These are phyloP conservation scores for Backusella circina DNA, from an alignment of 192 early-diverging fungal genomes.

Conservation along the genomic window DNA sequence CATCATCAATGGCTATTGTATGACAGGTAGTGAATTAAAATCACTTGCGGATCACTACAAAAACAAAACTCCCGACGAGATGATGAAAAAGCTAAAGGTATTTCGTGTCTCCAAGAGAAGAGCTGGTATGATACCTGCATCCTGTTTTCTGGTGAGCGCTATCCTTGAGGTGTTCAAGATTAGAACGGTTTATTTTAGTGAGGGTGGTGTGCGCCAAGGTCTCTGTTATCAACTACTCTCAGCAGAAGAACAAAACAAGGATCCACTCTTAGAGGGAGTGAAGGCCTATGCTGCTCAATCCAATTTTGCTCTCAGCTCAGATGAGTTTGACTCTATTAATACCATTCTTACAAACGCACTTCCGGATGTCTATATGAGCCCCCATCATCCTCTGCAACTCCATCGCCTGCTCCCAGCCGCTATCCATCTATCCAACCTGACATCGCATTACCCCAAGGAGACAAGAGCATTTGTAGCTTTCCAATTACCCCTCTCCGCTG, in stretches of 20 bases:
- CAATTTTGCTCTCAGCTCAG: conserved; percentile 17
- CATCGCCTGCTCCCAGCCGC: conserved; percentile 43
- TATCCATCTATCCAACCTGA: conserved; percentile 26
- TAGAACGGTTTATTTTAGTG: conserved; percentile 44
- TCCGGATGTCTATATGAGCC: conserved; percentile 27
- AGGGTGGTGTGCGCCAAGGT: conserved; percentile 57
- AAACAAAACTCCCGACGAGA: conserved; percentile 20
- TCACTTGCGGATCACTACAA: conserved; percentile 37
- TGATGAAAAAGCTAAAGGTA: conserved; percentile 29
- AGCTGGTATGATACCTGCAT: conserved; percentile 50
- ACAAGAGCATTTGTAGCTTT: conserved; percentile 46
- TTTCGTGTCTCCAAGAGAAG: conserved; percentile 54
- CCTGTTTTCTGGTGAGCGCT: conserved; percentile 43
- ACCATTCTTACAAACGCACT: conserved; percentile 16
- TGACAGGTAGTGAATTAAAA: conserved; percentile 34
- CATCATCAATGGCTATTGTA: conserved; percentile 53
- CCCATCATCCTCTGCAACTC: conserved; percentile 14
- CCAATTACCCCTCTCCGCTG: conserved; percentile 47
- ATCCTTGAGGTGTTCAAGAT: conserved; percentile 41
- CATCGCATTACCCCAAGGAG: conserved; percentile 42
- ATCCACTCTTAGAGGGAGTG: conserved; percentile 44
- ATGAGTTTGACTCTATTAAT: conserved; percentile 29
- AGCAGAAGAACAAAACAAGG: conserved; percentile 34
- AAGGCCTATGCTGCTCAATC: conserved; percentile 35
- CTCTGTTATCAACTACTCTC: conserved; percentile 45